Base-by-base conservation (phyloP, 768 basidiomycete species). In the Trichaptum fuscoviolaceum region DNA sequence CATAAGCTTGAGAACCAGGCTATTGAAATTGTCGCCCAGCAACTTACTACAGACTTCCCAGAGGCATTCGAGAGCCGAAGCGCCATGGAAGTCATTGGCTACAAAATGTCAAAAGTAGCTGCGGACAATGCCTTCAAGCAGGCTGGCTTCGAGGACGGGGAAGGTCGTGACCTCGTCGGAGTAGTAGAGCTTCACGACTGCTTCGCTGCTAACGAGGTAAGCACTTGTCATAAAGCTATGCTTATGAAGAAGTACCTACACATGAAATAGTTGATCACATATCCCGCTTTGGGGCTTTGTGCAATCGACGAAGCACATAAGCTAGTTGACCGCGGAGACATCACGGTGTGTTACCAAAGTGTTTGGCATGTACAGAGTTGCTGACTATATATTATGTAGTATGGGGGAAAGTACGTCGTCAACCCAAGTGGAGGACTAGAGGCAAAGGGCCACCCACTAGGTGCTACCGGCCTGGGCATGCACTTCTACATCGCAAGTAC, bases 111-210 rank as follows among this genome's bases (percentile, higher is more conserved):
- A 1, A 87, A 88, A 71, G 76, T 76, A 23, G 85, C 84, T 61
- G 87, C 92, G 3, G 85, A 91, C 71, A 79, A 86, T 63, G 89
- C 87, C 0, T 95, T 92, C 73, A 76, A 77, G 57, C 81, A 89
- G 57, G 92, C 92, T 17, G 90, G 90, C 2, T 88, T 93, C 71
- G 77, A 78, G 8, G 79, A 82, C 7, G 88, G 87, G 0, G 73
- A 86, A 70, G 90, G 79, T 6, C 78, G 92, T 58, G 86, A 91
- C 66, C 83, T 89, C 66, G 88, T 95, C 17, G 90, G 90, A n/a
- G 91, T 94, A 0, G 77, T 95, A 7, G 93, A 95, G 73, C 80
- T 95, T 8, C 93, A 95, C 67, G 93, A 95, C 70, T 95, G 93
- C 73, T 95, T 93, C 74, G 83, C 91, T 66, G 82, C 90, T 10